Base-by-base conservation (phyloP, 1,139 yeast genomes). In the Arxiozyma slooffiae region DNA sequence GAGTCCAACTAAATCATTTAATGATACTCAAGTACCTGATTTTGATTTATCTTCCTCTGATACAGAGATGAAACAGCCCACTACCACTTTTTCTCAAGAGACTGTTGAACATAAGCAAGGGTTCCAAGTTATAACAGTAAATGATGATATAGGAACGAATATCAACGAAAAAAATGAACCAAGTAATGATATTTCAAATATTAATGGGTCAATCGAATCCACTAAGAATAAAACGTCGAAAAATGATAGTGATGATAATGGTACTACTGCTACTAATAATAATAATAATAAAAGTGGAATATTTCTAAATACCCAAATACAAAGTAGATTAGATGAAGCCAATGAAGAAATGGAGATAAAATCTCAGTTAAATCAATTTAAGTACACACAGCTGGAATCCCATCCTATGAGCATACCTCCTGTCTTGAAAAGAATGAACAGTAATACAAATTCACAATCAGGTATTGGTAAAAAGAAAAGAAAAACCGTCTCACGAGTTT, bases 261-360 rank as follows among this genome's bases (percentile, higher is more conserved):
- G n/a, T 30, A 30, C n/a, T 30, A 30, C 5, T 30, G n/a, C 4
- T 9, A 30, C 6, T 30, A 30, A 30, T 30, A 30, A 30, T 7
- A 30, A 30, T 11, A 26, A 41, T 26, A 8, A 41, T 24, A 8
- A 16, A 7, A 39, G 18, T 5, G 37, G 44, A 14, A 52, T 64
- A 8, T 58, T 65, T 38, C 51, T 65, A 5, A 61, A 56, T 37
- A 65, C 69, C 7, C 69, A 65, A 48, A 57, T 65, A 17, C 69
- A 65, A 52, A 52, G 65, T 39, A 48, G 58, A 36, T 44, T 65
- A 22, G 68, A 65, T 52, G 66, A 60, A 18, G 49, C 48, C 7
- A 60, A 59, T 36, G 52, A 51, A 17, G 59, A 61, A n/a, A 38
- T 44, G 18, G 48, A 41, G 14, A 14, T 56, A 34, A 57, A 55